Conservation (phyloP, 495 filamentous ascomycete species). For the Penicillium taxi region DNA sequence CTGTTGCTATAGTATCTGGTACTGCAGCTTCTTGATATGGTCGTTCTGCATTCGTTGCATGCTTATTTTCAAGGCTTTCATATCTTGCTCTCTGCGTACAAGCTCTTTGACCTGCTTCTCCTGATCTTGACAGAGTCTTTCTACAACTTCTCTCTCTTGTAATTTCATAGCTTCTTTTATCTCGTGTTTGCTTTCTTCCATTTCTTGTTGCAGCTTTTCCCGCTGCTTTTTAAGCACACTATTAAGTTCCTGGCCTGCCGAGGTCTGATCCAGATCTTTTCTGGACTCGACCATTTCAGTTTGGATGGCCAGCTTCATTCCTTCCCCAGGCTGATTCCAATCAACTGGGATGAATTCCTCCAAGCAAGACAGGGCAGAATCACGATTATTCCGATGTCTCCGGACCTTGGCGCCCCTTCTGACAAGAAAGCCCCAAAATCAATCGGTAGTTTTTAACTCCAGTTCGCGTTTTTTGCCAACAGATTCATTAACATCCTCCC, state of each 20-base stretch:
- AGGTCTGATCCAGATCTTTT: neutral
- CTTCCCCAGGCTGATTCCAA: neutral
- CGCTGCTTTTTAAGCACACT: neutral
- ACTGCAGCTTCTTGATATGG: neutral
- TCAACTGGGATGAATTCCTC: neutral
- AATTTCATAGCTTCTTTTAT: too few relatives aligned
- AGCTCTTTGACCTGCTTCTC: neutral
- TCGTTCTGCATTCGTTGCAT: neutral
- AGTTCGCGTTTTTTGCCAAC: neutral
- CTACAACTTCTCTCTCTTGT: neutral
- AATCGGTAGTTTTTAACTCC: neutral
- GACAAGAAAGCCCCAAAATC: slow-evolving; percentile 6
- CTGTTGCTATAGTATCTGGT: neutral
- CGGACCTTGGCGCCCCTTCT: neutral
- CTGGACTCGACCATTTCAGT: neutral
- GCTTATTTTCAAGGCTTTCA: neutral
- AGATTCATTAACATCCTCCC: slow-evolving; percentile 14
- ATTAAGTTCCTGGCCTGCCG: neutral
- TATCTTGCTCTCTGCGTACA: neutral
- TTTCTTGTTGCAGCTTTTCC: neutral
- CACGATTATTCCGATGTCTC: neutral
- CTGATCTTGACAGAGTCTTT: neutral
- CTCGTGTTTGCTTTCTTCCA: neutral
- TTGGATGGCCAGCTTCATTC: neutral
- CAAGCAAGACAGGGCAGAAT: neutral